Percentiles rank a stretch among this genome's conserved stretches.
phyloP scores from a whole-genome alignment of 2,329 filamentous ascomycete species.

The Cryphonectria japonica region DNA sequence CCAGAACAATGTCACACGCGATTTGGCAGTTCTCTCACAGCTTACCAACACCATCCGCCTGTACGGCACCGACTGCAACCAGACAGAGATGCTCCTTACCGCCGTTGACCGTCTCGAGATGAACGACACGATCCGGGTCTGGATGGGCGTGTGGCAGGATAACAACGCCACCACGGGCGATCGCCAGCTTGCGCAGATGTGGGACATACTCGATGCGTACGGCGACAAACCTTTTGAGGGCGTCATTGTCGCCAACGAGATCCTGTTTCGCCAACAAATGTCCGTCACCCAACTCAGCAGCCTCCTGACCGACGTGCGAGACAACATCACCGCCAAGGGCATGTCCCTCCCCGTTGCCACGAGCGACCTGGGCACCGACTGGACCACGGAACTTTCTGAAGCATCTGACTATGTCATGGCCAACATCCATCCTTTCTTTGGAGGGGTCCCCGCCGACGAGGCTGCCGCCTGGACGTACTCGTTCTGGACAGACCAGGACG shows the following conservation, averaged over 20 bases:
- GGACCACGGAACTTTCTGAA: slow-evolving; percentile 70
- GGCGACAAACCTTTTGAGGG: slow-evolving; percentile 73
- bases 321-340: slow-evolving; percentile 69
- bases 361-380: slow-evolving; percentile 87
- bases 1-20: slow-evolving; percentile 92
- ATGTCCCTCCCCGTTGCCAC: slow-evolving; percentile 80
- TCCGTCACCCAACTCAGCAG: slow-evolving; percentile 64
- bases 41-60: slow-evolving; percentile 85
- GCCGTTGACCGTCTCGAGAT: slow-evolving; percentile 76
- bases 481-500: slow-evolving; percentile 79
- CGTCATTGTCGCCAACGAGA: slow-evolving; percentile 82
- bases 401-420: slow-evolving; percentile 90
- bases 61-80: slow-evolving; percentile 97
- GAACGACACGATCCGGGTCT: slow-evolving; percentile 77
- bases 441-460: slow-evolving; percentile 68
- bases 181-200: slow-evolving; percentile 83
- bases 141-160: slow-evolving; percentile 94
- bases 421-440: slow-evolving; percentile 97
- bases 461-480: slow-evolving; percentile 80
- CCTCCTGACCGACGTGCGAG: slow-evolving; percentile 69
- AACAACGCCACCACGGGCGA: slow-evolving; percentile 80
- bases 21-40: slow-evolving; percentile 87
- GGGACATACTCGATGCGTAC: slow-evolving; percentile 75
- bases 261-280: slow-evolving; percentile 77
- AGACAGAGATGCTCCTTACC: slow-evolving; percentile 90